Conservation (phyloP, 257 asterid species). For the Solanum pennellii region DNA sequence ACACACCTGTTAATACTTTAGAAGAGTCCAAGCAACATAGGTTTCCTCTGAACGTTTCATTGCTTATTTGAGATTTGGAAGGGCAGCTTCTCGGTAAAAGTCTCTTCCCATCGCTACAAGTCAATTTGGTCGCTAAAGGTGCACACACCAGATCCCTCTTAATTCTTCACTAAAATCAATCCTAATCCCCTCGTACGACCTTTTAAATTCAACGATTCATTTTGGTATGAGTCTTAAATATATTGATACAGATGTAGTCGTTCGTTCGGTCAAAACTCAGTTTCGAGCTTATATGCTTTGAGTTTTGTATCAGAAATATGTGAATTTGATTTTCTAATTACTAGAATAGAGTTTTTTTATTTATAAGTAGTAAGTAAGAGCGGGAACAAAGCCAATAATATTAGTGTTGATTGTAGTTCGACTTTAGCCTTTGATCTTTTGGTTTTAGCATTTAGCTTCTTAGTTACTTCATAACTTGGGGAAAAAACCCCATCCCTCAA, state of each 20-base stretch:
- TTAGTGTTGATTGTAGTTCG: not conserved
- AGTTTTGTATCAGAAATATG: not conserved
- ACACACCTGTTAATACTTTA: no score
- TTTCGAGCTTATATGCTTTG: no score
- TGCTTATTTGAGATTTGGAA: not conserved
- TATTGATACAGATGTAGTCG: not conserved
- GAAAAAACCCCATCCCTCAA: not conserved
- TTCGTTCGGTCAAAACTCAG: no score
- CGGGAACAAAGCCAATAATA: not conserved
- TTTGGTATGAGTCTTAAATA: not conserved
- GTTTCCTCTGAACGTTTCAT: not conserved
- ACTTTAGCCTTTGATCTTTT: not conserved
- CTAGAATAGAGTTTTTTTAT: not conserved
- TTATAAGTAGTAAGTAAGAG: not conserved
- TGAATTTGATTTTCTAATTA: not conserved
- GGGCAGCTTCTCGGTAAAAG: not conserved
- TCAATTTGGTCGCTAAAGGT: not conserved
- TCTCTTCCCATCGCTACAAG: not conserved
- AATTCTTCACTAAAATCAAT: not conserved
- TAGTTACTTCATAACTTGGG: not conserved
- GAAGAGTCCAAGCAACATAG: no score
- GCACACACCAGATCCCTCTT: not conserved
- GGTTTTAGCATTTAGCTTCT: not conserved
- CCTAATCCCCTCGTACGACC: not conserved
- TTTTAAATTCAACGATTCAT: not conserved